Percentiles rank a stretch among this genome's conserved stretches.
These are phyloP conservation scores for Pseudonitzschia pungens DNA, from an alignment of 108 stramenopile species.

Conservation along the genomic window DNA sequence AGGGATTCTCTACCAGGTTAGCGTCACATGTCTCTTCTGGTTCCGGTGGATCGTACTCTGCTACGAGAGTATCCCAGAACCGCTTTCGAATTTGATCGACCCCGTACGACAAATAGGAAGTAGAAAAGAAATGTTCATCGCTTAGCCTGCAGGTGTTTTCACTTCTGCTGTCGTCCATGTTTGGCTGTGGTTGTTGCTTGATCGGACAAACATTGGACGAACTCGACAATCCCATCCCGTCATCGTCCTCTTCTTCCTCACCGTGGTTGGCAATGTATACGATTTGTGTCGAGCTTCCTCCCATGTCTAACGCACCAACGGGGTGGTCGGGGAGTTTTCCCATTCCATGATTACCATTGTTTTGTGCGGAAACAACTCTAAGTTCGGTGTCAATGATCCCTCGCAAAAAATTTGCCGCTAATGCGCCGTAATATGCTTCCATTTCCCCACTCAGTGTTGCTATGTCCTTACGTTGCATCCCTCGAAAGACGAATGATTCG, in stretches of 20 bases:
- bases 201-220: neutral
- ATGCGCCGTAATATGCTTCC: conserved; percentile 84
- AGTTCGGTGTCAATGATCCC: conserved; percentile 78
- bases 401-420: conserved; percentile 83
- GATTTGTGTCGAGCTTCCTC: conserved; percentile 85
- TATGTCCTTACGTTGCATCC: conserved; percentile 59
- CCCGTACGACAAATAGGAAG: conserved; percentile 83
- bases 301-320: conserved; percentile 87
- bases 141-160: conserved; percentile 38
- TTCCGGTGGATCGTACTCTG: conserved; percentile 32
- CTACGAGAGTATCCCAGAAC: conserved; percentile 74
- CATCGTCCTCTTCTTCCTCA: conserved; percentile 5
- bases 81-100: conserved; percentile 88
- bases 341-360: conserved; percentile 22
- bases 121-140: conserved; percentile 80
- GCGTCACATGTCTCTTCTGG: conserved; percentile 23
- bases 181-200: conserved; percentile 3
- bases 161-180: neutral
- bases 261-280: conserved; percentile 51
- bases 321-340: conserved; percentile 33
- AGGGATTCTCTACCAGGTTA: conserved; percentile 68
- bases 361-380: conserved; percentile 29
- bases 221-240: neutral
- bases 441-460: conserved; percentile 76
- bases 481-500: conserved; percentile 52